Percentiles rank a stretch among this genome's conserved stretches.
Evolutionary conservation across 1,139 yeast genomes (phyloP).

Genomic region (Candida anutae): DNA sequence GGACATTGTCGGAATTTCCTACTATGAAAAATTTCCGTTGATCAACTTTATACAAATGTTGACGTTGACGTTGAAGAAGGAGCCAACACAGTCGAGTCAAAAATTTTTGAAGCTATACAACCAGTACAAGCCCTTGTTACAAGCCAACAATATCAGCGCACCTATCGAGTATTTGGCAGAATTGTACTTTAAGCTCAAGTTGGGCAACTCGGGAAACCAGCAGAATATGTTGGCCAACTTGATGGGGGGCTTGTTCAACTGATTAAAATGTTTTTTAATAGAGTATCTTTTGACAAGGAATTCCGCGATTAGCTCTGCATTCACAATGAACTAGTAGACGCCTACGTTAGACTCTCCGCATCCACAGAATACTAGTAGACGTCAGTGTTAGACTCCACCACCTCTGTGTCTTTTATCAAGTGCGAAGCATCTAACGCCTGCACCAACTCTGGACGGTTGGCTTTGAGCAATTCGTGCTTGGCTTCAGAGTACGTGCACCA

Average conservation of each 20-base stretch:
- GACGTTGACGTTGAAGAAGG: slow-evolving; percentile 52
- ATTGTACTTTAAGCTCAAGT: slow-evolving; percentile 28
- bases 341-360: too few species aligned
- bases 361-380: too few species aligned
- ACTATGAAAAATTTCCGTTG: slow-evolving; percentile 24
- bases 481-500: slow-evolving; percentile 81
- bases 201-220: slow-evolving; percentile 51
- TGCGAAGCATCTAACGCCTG: slow-evolving; percentile 55
- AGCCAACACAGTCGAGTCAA: slow-evolving; percentile 33
- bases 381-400: too few species aligned
- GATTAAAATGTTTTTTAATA: too few species aligned
- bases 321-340: too few species aligned
- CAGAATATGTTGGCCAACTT: slow-evolving; percentile 71
- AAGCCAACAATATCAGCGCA: slow-evolving; percentile 22
- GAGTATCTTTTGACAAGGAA: too few species aligned
- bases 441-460: slow-evolving; percentile 63
- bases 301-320: too few species aligned
- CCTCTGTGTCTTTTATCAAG: slow-evolving; percentile 32
- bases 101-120: slow-evolving; percentile 48
- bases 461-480: slow-evolving; percentile 46
- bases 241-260: slow-evolving; percentile 72
- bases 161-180: slow-evolving; percentile 45
- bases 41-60: slow-evolving; percentile 68
- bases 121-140: slow-evolving; percentile 26
- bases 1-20: slow-evolving; percentile 10